These are phyloP conservation scores for Lanmaoa rubissima DNA, from an alignment of 768 basidiomycete genomes.

Conservation along the genomic window DNA sequence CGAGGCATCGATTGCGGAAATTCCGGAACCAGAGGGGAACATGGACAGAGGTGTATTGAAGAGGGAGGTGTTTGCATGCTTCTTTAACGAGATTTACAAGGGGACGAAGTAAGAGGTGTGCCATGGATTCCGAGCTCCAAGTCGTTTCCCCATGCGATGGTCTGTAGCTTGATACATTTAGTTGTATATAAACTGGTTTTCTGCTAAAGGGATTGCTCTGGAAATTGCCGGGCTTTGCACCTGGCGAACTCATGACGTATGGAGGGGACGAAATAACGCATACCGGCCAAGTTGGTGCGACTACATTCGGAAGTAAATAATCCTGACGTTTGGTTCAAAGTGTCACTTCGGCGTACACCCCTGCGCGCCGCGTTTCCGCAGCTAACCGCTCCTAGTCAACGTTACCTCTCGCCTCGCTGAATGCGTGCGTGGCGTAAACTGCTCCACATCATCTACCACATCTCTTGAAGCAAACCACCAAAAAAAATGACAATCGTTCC, in stretches of 20 bases:
- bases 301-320: neutral
- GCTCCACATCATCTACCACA: neutral
- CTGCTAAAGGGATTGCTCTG: too few species aligned
- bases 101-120: neutral
- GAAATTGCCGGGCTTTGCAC: too few species aligned
- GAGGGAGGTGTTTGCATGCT: neutral
- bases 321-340: neutral
- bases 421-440: neutral
- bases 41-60: neutral
- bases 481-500: neutral
- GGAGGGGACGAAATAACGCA: neutral
- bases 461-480: neutral
- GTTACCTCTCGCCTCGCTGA: neutral
- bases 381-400: neutral
- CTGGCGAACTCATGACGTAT: too few species aligned
- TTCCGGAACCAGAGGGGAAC: neutral
- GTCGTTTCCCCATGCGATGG: neutral
- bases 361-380: neutral
- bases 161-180: neutral
- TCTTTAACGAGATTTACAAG: neutral
- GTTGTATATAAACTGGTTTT: neutral
- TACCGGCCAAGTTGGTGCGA: neutral
- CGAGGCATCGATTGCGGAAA: neutral
- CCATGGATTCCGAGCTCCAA: too few species aligned
- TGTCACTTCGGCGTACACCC: too few species aligned